Evolutionary conservation across 208 protist genomes (phyloP).

Genomic region (Borovskyia barvae): DNA sequence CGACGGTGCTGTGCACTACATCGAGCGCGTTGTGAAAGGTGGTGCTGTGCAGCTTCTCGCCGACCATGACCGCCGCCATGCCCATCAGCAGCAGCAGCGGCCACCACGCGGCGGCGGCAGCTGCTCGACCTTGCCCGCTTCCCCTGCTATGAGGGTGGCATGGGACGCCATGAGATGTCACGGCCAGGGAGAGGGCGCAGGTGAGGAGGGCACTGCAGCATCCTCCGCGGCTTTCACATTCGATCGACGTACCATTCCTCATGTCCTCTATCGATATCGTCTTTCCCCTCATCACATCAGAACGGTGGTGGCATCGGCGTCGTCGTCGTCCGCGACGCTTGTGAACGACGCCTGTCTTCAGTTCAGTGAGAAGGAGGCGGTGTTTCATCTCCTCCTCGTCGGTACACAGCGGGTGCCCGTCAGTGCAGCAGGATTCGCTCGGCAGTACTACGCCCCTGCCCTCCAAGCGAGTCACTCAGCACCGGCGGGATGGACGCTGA

Average conservation of each 20-base stretch:
- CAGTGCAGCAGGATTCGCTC: too few species aligned
- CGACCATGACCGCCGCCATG: slow-evolving; percentile 29
- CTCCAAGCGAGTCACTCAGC: too few species aligned
- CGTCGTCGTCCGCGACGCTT: neutral
- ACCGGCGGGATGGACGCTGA: slow-evolving; percentile 9
- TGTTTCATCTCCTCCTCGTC: slow-evolving; percentile 15
- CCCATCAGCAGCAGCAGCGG: neutral
- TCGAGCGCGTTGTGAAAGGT: slow-evolving; percentile 51
- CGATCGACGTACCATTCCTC: slow-evolving; percentile 29
- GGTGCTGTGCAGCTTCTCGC: slow-evolving; percentile 49
- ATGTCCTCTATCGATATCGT: slow-evolving; percentile 67
- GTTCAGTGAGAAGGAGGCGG: slow-evolving; percentile 15
- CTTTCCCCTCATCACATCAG: slow-evolving; percentile 31
- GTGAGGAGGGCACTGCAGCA: too few species aligned
- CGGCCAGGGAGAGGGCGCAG: too few species aligned
- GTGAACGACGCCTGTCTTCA: slow-evolving; percentile 22
- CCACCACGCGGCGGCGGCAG: neutral
- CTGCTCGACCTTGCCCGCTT: too few species aligned
- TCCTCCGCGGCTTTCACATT: neutral
- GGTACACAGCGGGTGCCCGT: slow-evolving; percentile 17
- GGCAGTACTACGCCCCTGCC: too few species aligned
- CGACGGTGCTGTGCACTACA: slow-evolving; percentile 54
- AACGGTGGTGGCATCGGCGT: neutral
- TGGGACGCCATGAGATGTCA: too few species aligned
- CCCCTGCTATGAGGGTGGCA: too few species aligned